Evolutionary conservation across 495 filamentous ascomycete genomes (phyloP), one percentile per base, ranked within the genome.

Genomic region (Penicillium paradoxum): DNA sequence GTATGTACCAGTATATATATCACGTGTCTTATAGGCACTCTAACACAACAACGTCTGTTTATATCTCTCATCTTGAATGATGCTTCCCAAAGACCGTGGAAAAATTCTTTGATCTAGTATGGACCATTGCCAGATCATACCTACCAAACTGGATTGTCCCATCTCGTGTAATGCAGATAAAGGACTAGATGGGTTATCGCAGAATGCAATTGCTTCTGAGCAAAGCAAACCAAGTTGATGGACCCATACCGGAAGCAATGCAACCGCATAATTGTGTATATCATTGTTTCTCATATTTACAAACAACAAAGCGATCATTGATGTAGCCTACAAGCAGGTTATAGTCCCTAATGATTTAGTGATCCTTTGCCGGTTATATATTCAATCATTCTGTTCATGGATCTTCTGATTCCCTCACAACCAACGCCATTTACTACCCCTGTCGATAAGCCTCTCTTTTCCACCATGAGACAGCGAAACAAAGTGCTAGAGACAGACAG

Each of bases 401-500:
- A 17, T 7, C 5, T 11, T 22, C 7, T 4, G 13, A 4, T 24
- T 0, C 24, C 13, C 15, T 39, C 34, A 14, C 17, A 49, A 25
- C 5, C 17, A 49, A 25, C 5, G 4, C 11, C 29, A 19, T 14
- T 33, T 11, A n/a, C 34, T 18, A 22, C 18, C 1, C 8, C 49
- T 14, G 14, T 34, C 27, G 25, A 18, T 15, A 3, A 22, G 8
- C 33, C 10, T 13, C 18, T 15, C 18, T 30, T 30, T 22, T 15
- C 45, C 24, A 54, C 42, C 43, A 69, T 62, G 56, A 56, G 54
- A 27, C 60, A 72, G 43, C 73, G 76, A 22, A 67, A 61, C 45
- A 77, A 76, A 44, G 72, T 69, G 1, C 64, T 81, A 63, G 71
- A 75, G 21, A 75, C 67, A 2, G 78, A 81, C 52, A 71, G 68